phyloP scores from a whole-genome alignment of 225 moss, liverwort and hornwort species.

The Sphagnum contortum region DNA sequence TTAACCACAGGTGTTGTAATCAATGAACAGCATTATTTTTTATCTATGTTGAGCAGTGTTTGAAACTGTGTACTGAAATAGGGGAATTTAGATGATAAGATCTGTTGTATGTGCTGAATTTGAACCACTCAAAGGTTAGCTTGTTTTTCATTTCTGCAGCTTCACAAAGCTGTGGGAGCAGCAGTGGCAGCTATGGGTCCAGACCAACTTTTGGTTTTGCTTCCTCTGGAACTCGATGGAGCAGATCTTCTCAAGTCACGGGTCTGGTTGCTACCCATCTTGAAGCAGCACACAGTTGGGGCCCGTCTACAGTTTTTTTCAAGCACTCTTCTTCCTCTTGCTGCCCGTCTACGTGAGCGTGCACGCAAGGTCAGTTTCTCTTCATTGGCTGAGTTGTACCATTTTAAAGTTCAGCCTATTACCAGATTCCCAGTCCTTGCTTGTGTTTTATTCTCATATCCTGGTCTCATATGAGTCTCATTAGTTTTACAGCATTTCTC shows the following conservation, averaged over 20 bases:
- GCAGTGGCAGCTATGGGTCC: slow-evolving; percentile 93
- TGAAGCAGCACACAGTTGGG: slow-evolving; percentile 90
- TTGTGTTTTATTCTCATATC: too few species aligned
- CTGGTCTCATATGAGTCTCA: too few species aligned
- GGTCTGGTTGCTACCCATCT: slow-evolving; percentile 87
- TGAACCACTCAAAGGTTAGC: too few species aligned
- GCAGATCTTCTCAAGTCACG: slow-evolving; percentile 61
- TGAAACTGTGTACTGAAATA: too few species aligned
- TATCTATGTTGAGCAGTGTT: too few species aligned
- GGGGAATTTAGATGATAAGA: too few species aligned
- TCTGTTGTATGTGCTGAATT: too few species aligned
- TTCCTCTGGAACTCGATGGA: slow-evolving; percentile 89
- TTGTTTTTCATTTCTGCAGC: slow-evolving; percentile 21
- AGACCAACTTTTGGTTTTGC: slow-evolving; percentile 54
- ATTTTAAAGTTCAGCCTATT: too few species aligned
- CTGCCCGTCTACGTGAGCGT: slow-evolving; percentile 61
- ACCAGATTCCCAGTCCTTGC: too few species aligned
- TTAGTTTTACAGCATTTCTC: too few species aligned
- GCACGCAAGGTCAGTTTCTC: slow-evolving; percentile 39
- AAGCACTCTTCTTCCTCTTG: slow-evolving; percentile 66
- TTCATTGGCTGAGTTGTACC: neutral
- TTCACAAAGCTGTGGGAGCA: slow-evolving; percentile 72
- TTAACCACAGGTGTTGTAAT: too few species aligned
- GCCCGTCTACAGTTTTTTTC: slow-evolving; percentile 70
- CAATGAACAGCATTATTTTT: too few species aligned